Percentiles rank a stretch among this genome's conserved stretches.
Conservation (phyloP, 768 basidiomycete species). For the Termitomyces sp. region DNA sequence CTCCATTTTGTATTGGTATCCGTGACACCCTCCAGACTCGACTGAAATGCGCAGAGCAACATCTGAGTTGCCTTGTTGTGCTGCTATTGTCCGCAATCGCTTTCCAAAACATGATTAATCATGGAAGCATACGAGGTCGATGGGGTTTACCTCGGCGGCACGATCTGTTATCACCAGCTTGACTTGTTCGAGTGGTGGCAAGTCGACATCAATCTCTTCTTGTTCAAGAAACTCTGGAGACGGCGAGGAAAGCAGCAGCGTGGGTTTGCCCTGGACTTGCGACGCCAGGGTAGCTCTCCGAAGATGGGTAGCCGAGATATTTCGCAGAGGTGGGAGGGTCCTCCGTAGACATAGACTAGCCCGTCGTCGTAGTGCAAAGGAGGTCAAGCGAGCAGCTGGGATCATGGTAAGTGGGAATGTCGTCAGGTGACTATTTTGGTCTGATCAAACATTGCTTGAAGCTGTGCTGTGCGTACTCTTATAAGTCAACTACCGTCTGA, state of each 20-base stretch:
- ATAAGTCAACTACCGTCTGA: no score
- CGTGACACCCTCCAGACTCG: conserved; percentile 95
- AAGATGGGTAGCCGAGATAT: conserved; percentile 15
- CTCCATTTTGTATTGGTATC: conserved; percentile 93
- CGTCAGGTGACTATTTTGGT: no score
- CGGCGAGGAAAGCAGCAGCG: conserved; percentile 44
- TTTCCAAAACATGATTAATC: conserved; percentile 20
- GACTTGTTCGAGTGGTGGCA: conserved; percentile 47
- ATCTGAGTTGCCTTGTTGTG: conserved; percentile 53
- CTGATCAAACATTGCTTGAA: no score
- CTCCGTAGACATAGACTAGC: conserved; percentile 1
- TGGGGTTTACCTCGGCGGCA: conserved; percentile 58
- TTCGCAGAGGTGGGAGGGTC: conserved; percentile 1
- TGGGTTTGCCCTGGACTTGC: conserved; percentile 40
- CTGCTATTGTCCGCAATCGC: conserved; percentile 74
- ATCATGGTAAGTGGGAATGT: conserved; percentile 10
- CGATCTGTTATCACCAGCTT: conserved; percentile 60
- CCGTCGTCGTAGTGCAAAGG: conserved; percentile 6
- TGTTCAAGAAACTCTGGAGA: conserved; percentile 47
- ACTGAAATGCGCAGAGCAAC: conserved; percentile 79
- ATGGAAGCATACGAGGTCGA: not conserved
- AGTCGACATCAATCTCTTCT: conserved; percentile 60
- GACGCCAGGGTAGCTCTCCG: conserved; percentile 31
- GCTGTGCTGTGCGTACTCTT: no score
- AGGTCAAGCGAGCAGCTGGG: conserved; percentile 8